phyloP scores from a whole-genome alignment of 2,329 filamentous ascomycete genomes.

The Aspergillus thermomutatus region DNA sequence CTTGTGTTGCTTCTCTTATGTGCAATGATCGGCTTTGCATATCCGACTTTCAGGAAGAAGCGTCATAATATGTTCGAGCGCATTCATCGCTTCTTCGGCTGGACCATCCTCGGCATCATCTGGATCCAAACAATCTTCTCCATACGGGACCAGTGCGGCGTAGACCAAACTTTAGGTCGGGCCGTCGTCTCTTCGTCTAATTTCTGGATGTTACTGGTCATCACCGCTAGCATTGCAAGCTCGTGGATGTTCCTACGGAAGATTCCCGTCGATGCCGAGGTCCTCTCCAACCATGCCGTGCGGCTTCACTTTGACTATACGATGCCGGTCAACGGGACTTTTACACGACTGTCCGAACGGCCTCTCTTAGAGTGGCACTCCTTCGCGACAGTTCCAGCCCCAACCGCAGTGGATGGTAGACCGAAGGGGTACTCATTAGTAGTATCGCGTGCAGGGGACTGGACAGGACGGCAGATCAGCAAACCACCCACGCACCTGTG shows the following conservation, averaged over 20 bases:
- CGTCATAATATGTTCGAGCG: conserved; percentile 37
- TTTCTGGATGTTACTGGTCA: conserved; percentile 21
- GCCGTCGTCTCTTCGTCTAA: conserved; percentile 9
- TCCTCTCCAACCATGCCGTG: conserved; percentile 20
- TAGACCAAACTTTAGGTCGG: not conserved
- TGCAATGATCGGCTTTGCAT: conserved; percentile 8
- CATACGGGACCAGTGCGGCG: conserved; percentile 1
- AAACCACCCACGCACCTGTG: conserved; percentile 17
- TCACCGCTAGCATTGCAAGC: conserved; percentile 18
- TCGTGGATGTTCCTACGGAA: conserved; percentile 19
- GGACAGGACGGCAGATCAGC: conserved; percentile 19
- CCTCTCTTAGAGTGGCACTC: conserved; percentile 23
- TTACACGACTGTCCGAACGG: conserved; percentile 14
- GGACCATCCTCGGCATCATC: conserved; percentile 22
- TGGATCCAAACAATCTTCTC: conserved; percentile 12
- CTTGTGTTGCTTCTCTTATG: conserved; percentile 28
- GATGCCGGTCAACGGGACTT: conserved; percentile 13
- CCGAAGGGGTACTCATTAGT: conserved; percentile 9
- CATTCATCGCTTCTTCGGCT: conserved; percentile 37
- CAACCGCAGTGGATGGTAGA: not conserved
- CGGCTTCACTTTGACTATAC: conserved; percentile 22
- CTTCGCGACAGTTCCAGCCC: conserved; percentile 19
- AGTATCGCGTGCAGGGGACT: conserved; percentile 20
- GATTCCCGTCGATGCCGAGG: conserved; percentile 18
- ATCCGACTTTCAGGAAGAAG: conserved; percentile 23